Base-by-base conservation (phyloP, 2,329 filamentous ascomycete species). In the Apiospora marii region DNA sequence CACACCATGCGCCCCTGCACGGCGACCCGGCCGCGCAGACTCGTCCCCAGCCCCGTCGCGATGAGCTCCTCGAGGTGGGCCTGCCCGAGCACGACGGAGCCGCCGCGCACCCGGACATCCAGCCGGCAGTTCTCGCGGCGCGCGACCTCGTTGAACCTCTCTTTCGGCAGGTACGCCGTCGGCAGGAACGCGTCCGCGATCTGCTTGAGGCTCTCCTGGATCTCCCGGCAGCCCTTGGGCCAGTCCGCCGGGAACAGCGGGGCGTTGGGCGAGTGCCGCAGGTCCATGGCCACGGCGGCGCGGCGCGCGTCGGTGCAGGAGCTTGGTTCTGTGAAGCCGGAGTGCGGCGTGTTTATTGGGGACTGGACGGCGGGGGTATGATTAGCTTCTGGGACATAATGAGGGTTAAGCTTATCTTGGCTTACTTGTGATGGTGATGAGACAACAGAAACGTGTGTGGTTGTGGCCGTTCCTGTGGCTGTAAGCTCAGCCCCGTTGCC, bases 1-100 rank as follows among this genome's bases (percentile, higher is more conserved):
- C 67, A 68, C 7, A 68, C 67, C 67, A 68, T 68, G 14, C 67
- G 67, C 24, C 67, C 67, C 67, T 68, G 67, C 67, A 68, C 67
- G 13, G 67, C 67, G 67, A 68, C 67, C n/a, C 27, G 14, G 4
- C 67, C 67, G 12, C 67, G 14, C n/a, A 46, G 6, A 14, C 41
- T 46, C 3, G 27, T 13, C 10, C n/a, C 67, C 1, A 68, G 67
- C 41, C 67, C 67, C 41, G 67, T 68, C 67, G 41, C 44, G 67
- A 68, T 34, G 24, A 68, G 41, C 14, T 30, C 41, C 67, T 34
- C 24, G 14, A 68, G 67, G 67, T 68, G 41, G 24, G 41, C 43
- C 67, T 68, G 67, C n/a, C 67, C 67, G 8, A 68, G 67, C 41
- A 68, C 44, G 12, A 68, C 67, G 41, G 67, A 4, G n/a, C 67